Evolutionary conservation across 345 rosid genomes (phyloP).

Genomic region (Trapa incisa): DNA sequence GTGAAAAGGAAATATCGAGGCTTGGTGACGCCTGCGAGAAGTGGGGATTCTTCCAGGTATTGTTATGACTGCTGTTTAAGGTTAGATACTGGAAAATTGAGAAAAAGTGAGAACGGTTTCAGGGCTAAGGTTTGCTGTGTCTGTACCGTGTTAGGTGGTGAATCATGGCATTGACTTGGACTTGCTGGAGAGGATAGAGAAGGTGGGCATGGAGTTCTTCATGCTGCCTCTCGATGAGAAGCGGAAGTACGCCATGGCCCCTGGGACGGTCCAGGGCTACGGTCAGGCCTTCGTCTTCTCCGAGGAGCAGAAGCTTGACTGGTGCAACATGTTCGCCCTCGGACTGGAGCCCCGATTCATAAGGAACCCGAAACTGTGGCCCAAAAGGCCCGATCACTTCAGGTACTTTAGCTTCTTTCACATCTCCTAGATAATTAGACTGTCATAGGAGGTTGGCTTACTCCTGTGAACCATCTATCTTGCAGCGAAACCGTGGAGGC

Average conservation of each 20-base stretch:
- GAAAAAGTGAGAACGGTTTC: background rate
- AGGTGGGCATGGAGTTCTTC: slow-evolving; percentile 63
- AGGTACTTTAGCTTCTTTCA: slow-evolving; percentile 24
- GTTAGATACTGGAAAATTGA: background rate
- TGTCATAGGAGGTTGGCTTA: background rate
- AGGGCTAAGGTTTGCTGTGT: background rate
- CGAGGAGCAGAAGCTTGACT: slow-evolving; percentile 85
- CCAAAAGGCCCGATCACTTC: slow-evolving; percentile 52
- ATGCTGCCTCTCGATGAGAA: slow-evolving; percentile 76
- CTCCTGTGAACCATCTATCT: background rate
- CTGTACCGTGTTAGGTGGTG: slow-evolving; percentile 35
- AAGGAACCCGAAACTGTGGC: slow-evolving; percentile 77
- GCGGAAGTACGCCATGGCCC: slow-evolving; percentile 70
- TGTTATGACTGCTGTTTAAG: no score
- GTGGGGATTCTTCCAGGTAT: slow-evolving; percentile 96
- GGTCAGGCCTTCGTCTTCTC: slow-evolving; percentile 96
- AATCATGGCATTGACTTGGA: slow-evolving; percentile 61
- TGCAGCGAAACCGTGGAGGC: slow-evolving; percentile 53
- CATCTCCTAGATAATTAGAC: background rate
- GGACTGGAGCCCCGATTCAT: slow-evolving; percentile 67
- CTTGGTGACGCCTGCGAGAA: slow-evolving; percentile 68
- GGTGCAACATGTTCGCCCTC: slow-evolving; percentile 98
- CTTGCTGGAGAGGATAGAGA: slow-evolving; percentile 50
- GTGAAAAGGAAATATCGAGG: slow-evolving; percentile 22
- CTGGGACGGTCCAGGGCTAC: slow-evolving; percentile 89